Evolutionary conservation across 495 filamentous ascomycete genomes (phyloP), one percentile per base, ranked within the genome.

Genomic region (Penicillium pancosmium): DNA sequence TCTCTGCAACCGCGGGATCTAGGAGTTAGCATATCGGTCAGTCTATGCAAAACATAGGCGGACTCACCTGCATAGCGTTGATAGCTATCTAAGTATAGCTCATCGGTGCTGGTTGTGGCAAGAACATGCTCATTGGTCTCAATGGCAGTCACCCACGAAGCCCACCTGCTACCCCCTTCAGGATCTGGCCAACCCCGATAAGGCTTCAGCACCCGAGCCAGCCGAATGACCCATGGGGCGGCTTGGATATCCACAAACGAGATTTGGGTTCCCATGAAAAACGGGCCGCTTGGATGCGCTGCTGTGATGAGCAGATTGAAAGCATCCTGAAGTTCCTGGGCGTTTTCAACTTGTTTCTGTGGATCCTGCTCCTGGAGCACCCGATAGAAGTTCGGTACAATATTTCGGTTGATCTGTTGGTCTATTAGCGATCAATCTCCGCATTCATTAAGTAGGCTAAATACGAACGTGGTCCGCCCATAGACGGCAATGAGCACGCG

Each of bases 161-260:
- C 86, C 86, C 89, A 91, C 50, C 93, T 82, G 62, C 78, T 88
- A 7, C 85, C 87, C 13, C 80, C 77, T 57, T 87, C 81, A 9
- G 91, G 84, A 48, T 90, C 86, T 25, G 86, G 85, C 91, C 91
- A 96, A 33, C 84, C 87, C 21, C 89, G 83, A 66, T 93, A 93
- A n/a, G 86, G 88, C 52, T 86, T 85, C 53, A 96, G 77, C 25
- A 96, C 90, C 16, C 86, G 80, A 12, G 80, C 78, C 53, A 96
- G 73, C 1, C 93, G 86, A 34, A 97, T 66, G 50, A 94, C 82
- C 85, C 93, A 98, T 8, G 93, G 93, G 8, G 92, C 93, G 49
- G 93, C 83, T 63, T 94, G 90, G 21, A 96, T 80, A 64, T 98
- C 93, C 4, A 96, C 92, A 59, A 91, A 89, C 34, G 85, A 87